Conservation (phyloP, 169 alveolate species). For the Cyclospora cayetanensis region DNA sequence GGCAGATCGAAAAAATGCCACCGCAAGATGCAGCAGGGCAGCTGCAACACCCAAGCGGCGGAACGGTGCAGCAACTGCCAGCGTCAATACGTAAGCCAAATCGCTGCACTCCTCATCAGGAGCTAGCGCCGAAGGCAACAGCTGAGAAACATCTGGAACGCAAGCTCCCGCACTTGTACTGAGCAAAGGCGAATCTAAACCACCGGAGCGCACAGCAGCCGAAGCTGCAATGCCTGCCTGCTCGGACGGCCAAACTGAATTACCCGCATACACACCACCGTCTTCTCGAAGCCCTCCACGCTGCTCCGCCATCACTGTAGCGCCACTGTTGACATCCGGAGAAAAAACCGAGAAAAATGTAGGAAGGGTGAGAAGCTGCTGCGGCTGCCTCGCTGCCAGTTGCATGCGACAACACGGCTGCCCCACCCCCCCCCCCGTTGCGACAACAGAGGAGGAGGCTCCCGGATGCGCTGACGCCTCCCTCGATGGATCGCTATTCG, state of each 20-base stretch:
- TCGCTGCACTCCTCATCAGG: background rate
- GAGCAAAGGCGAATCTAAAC: no score
- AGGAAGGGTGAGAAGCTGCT: background rate
- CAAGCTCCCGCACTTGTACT: no score
- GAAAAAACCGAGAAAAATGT: background rate
- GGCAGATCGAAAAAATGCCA: background rate
- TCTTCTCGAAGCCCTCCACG: background rate
- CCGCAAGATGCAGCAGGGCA: background rate
- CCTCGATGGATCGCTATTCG: no score
- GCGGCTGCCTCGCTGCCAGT: background rate
- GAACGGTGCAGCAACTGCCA: constrained; percentile 16
- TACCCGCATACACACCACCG: no score
- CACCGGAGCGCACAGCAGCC: no score
- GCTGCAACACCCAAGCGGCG: background rate
- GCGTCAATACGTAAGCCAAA: background rate
- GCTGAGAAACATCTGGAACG: no score
- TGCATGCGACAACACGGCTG: constrained; percentile 1
- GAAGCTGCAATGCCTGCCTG: no score
- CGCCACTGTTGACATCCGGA: background rate
- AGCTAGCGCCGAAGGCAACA: no score
- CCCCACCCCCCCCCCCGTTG: background rate
- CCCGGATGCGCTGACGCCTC: background rate
- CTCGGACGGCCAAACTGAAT: no score
- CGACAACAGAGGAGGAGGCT: no score
- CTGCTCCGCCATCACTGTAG: background rate